A percentile compares a stretch with the other conserved stretches of the same genome.
Conservation (phyloP, 176 grass and related monocot species). For the Musa acuminata region DNA sequence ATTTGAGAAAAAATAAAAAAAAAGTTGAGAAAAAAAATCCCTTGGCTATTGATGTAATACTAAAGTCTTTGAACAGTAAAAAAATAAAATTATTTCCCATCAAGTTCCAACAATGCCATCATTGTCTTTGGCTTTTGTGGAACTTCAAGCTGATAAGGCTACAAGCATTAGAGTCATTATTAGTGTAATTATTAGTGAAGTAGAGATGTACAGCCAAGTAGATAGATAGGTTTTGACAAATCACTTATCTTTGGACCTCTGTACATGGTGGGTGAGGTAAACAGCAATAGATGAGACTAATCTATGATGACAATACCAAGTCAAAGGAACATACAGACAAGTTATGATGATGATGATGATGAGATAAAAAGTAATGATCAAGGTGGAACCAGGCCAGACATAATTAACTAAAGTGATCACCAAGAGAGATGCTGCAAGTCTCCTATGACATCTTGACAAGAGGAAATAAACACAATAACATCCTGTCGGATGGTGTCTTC, state of each 20-base stretch:
- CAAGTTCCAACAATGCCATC: too few species aligned
- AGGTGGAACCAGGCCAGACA: not conserved
- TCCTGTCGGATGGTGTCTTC: not conserved
- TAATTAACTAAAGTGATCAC: not conserved
- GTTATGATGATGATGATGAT: not conserved
- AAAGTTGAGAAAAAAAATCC: too few species aligned
- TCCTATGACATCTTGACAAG: not conserved
- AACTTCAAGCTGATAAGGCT: too few species aligned
- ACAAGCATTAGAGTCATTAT: too few species aligned
- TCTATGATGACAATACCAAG: not conserved
- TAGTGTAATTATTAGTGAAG: too few species aligned
- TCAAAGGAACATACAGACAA: not conserved
- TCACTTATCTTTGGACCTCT: not conserved
- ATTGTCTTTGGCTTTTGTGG: too few species aligned
- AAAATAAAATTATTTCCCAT: too few species aligned
- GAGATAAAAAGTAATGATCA: not conserved
- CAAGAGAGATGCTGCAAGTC: not conserved
- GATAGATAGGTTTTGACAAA: not conserved
- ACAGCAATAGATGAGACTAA: not conserved
- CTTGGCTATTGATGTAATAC: too few species aligned
- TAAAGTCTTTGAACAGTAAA: too few species aligned
- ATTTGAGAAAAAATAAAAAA: too few species aligned
- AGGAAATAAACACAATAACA: not conserved
- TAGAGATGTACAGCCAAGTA: not conserved
- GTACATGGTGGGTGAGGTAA: not conserved